A percentile compares a stretch with the other conserved stretches of the same genome.
These are phyloP conservation scores for Hura crepitans DNA, from an alignment of 441 rosid species.

Conservation along the genomic window DNA sequence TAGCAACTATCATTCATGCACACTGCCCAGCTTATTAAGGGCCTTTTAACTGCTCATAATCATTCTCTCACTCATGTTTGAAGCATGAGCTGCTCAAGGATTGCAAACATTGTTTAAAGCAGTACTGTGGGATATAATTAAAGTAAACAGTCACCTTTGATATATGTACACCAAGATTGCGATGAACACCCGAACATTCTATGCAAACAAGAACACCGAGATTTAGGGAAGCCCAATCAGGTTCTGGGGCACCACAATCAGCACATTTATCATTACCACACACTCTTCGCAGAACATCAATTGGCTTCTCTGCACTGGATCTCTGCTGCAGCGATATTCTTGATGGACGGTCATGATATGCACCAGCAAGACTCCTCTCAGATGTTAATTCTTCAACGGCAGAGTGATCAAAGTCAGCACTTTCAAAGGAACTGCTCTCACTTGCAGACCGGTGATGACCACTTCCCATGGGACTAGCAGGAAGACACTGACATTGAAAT, in stretches of 20 bases:
- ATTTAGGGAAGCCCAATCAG: constrained; percentile 98
- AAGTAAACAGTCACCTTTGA: constrained; percentile 79
- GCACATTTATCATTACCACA: constrained; percentile 90
- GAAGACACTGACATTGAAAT: constrained; percentile 47
- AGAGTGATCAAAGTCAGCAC: constrained; percentile 52
- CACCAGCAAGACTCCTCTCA: constrained; percentile 38
- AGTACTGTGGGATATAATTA: too few species aligned
- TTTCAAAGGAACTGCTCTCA: constrained; percentile 57
- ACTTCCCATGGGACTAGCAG: constrained; percentile 43
- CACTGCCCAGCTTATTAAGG: too few species aligned
- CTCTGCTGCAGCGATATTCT: too few species aligned
- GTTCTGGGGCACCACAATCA: constrained; percentile 94
- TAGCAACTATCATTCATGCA: too few species aligned
- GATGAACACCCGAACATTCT: constrained; percentile 95
- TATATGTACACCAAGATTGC: constrained; percentile 96
- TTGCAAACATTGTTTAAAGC: not conserved
- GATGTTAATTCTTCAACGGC: too few species aligned
- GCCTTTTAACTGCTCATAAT: too few species aligned
- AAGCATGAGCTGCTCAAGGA: not conserved
- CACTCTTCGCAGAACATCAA: constrained; percentile 66
- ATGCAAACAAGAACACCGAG: constrained; percentile 94
- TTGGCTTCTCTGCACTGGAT: constrained; percentile 90
- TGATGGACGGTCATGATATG: constrained; percentile 39
- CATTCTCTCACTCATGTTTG: too few species aligned
- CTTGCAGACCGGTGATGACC: constrained; percentile 57